A percentile compares a stretch with the other conserved stretches of the same genome.
These are phyloP conservation scores for Pseudisothecium myosuroides DNA, from an alignment of 225 moss, liverwort and hornwort species.

Conservation along the genomic window DNA sequence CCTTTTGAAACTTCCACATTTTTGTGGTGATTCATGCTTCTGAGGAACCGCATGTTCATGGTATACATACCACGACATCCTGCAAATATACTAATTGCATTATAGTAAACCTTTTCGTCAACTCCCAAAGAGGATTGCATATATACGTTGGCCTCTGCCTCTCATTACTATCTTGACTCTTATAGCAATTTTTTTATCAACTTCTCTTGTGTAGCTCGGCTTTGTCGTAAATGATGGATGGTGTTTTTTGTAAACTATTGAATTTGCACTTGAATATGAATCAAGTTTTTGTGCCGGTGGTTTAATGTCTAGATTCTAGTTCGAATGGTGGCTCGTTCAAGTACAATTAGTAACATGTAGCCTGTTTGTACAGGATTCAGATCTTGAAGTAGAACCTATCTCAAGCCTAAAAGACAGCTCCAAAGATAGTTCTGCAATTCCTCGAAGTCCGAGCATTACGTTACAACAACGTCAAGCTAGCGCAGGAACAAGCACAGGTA, in stretches of 20 bases:
- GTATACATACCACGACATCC: neutral
- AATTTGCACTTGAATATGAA: neutral
- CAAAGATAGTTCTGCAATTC: conserved; percentile 21
- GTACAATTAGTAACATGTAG: neutral
- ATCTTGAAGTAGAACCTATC: conserved; percentile 50
- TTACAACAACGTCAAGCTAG: conserved; percentile 34
- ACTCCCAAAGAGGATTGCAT: neutral
- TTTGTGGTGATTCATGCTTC: neutral
- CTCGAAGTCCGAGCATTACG: conserved; percentile 11
- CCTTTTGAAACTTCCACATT: neutral
- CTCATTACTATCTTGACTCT: neutral
- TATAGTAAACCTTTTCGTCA: neutral
- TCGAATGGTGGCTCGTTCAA: neutral
- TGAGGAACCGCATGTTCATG: neutral
- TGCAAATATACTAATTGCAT: no score
- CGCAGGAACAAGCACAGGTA: conserved; percentile 18
- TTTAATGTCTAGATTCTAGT: neutral
- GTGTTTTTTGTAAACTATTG: neutral
- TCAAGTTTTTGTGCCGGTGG: neutral
- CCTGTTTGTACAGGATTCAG: conserved; percentile 38
- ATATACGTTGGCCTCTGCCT: neutral
- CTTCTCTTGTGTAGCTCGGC: neutral
- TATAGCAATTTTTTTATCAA: neutral
- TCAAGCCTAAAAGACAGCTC: conserved; percentile 35
- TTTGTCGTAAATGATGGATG: neutral